Conservation (phyloP, 257 asterid genomes). For the Capsicum pubescens region DNA sequence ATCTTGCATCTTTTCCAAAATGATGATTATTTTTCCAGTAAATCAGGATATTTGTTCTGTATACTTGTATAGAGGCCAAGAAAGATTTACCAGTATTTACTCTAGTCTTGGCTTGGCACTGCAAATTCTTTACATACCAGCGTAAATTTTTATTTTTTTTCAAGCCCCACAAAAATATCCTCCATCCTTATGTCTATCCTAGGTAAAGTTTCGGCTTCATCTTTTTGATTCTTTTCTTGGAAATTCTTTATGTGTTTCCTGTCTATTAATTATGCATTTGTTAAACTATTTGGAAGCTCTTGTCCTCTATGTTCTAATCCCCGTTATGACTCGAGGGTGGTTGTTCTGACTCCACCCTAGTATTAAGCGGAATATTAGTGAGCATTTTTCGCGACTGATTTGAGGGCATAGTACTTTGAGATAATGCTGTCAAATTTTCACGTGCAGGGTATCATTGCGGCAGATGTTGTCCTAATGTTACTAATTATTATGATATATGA, state of each 20-base stretch:
- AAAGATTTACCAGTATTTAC: neutral
- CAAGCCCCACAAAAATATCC: neutral
- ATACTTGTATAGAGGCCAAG: neutral
- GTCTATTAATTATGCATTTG: neutral
- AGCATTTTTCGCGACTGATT: neutral
- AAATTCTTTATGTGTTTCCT: slow-evolving; percentile 5
- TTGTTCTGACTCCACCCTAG: neutral
- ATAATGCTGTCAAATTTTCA: slow-evolving; percentile 8
- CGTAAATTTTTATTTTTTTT: too few species aligned
- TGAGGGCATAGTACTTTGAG: neutral
- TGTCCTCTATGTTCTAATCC: neutral
- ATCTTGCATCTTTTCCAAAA: slow-evolving; percentile 7
- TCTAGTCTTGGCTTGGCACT: slow-evolving; percentile 4
- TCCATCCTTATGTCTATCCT: neutral
- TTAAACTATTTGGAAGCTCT: slow-evolving; percentile 20
- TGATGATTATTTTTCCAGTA: neutral
- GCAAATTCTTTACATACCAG: neutral
- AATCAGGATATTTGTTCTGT: neutral
- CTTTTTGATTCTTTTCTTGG: slow-evolving; percentile 18
- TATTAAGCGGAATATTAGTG: neutral
- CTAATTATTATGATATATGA: neutral
- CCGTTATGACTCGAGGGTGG: neutral
- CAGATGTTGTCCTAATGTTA: neutral
- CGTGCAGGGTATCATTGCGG: neutral
- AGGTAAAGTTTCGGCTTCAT: slow-evolving; percentile 22